Base-by-base conservation (phyloP, 2,329 filamentous ascomycete genomes). In the Monosporascus sp. region DNA sequence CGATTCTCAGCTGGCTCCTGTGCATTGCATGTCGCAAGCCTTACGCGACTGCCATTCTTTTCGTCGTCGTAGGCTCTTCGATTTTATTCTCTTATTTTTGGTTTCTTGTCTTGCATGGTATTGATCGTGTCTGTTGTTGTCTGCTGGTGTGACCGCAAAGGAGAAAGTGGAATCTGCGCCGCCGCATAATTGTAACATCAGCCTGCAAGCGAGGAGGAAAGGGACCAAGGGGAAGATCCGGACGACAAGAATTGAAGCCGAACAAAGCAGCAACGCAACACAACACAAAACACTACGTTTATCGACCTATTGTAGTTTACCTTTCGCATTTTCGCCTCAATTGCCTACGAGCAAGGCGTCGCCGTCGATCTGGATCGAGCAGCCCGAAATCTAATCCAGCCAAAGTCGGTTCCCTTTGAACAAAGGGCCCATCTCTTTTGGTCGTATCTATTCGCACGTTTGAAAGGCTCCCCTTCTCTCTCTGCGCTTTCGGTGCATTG, bases 1-100 rank as follows among this genome's bases (percentile, higher is more conserved):
- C 56, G 57, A 59, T 62, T 62, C 59, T 61, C 54, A 62, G 55
- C 60, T 52, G 59, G 59, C 56, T 46, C 11, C 57, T 56, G 58
- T 59, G 55, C 55, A 56, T 55, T 46, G 24, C 43, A n/a, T 46
- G 24, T 46, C 43, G 11, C 24, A 26, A 17, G 22, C 26, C 17
- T 27, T 31, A 26, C n/a, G 11, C 14, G 24, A 46, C 43, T 46
- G 7, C 20, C 43, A 17, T 31, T 46, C 43, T 5, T 24, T 44
- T 44, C 20, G 16, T 46, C 14, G 43, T 7, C 24, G 11, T 46
- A 27, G 17, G 22, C 43, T 46, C 6, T 14, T 46, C 24, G 5
- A 8, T 27, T 27, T 31, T 34, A 5, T 14, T 34, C 11, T 34
- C 31, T 14, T 34, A 14, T 34, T 34, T 34, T 5, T 34, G 31